These are phyloP conservation scores for Candida silvicultrix DNA, from an alignment of 805 yeast genomes.

Conservation along the genomic window DNA sequence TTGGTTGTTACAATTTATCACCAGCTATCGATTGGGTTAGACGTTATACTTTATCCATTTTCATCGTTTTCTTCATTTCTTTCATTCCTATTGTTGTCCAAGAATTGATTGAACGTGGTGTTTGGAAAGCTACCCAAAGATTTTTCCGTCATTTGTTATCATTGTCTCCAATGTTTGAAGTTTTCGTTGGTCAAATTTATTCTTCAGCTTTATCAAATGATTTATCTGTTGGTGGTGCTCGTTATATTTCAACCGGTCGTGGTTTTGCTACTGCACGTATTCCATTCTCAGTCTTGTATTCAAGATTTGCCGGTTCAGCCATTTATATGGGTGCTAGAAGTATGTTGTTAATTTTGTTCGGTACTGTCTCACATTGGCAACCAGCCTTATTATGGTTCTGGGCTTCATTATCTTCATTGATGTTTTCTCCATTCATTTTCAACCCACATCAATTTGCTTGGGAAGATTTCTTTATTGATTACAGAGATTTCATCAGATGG, in stretches of 20 bases:
- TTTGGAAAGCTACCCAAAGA: conserved; percentile 69
- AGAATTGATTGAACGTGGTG: conserved; percentile 77
- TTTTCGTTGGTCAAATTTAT: conserved; percentile 75
- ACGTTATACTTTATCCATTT: conserved; percentile 75
- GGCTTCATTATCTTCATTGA: conserved; percentile 83
- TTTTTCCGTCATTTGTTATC: conserved; percentile 63
- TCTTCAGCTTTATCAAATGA: conserved; percentile 66
- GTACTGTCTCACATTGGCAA: conserved; percentile 81
- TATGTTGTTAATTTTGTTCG: conserved; percentile 64
- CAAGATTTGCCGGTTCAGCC: conserved; percentile 77
- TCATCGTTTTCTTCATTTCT: conserved; percentile 76
- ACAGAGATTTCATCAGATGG: conserved; percentile 90
- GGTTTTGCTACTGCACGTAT: conserved; percentile 81
- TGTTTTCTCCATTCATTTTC: conserved; percentile 89
- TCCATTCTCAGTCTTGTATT: conserved; percentile 66
- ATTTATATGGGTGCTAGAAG: conserved; percentile 82
- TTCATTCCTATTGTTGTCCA: conserved; percentile 74
- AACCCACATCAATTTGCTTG: conserved; percentile 97
- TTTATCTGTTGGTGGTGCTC: conserved; percentile 79
- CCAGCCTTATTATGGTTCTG: conserved; percentile 96
- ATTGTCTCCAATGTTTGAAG: conserved; percentile 76
- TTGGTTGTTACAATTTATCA: conserved; percentile 66
- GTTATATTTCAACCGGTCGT: conserved; percentile 82
- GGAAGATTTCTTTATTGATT: conserved; percentile 94
- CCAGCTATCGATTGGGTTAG: conserved; percentile 79